phyloP scores from a whole-genome alignment of 139 green algal species.

The Picochlorum costavermella region DNA sequence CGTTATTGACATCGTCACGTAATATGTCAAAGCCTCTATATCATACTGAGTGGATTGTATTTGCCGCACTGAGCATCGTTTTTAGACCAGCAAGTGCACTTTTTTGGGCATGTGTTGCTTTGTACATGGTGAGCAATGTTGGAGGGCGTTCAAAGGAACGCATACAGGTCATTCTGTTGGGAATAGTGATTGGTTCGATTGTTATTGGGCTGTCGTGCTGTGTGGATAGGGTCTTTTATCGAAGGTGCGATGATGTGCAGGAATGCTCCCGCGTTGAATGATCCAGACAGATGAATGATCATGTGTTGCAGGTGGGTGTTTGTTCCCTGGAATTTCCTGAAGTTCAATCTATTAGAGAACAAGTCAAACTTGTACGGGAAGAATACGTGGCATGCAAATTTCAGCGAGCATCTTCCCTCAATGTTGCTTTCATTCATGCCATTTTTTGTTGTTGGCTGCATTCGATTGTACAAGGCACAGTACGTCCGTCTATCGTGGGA shows the following conservation, averaged over 20 bases:
- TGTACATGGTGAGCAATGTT: too few species aligned
- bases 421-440: slow-evolving; percentile 25
- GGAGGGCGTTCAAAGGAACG: not conserved
- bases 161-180: not conserved
- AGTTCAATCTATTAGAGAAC: slow-evolving; percentile 57
- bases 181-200: not conserved
- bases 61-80: slow-evolving; percentile 23
- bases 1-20: too few species aligned
- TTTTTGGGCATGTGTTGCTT: slow-evolving; percentile 23
- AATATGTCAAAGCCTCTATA: too few species aligned
- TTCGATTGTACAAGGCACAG: too few species aligned
- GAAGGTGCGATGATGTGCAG: not conserved
- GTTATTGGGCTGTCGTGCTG: not conserved
- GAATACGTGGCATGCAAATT: slow-evolving; percentile 69
- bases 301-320: slow-evolving; percentile 31
- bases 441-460: slow-evolving; percentile 13
- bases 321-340: slow-evolving; percentile 53
- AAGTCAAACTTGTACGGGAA: slow-evolving; percentile 44
- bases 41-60: slow-evolving; percentile 13
- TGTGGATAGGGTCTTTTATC: not conserved
- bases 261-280: not conserved
- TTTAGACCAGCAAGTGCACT: slow-evolving; percentile 34
- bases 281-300: not conserved
- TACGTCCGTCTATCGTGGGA: too few species aligned
- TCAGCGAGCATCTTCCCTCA: slow-evolving; percentile 32